Evolutionary conservation across 1,284 basidiomycete genomes (phyloP).

Genomic region (Phellinidium pouzarii): DNA sequence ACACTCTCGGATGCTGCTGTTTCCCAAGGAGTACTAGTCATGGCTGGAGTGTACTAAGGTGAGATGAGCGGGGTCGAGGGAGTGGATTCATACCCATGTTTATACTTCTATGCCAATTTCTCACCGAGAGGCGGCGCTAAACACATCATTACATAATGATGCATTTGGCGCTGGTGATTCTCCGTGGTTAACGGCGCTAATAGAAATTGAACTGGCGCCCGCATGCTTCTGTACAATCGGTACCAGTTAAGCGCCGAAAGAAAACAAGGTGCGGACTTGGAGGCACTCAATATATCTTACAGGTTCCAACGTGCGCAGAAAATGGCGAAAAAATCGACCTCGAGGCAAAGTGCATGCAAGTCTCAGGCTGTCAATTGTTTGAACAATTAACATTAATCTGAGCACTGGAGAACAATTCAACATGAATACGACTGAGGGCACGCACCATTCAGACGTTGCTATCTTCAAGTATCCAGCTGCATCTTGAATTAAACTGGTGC

Average conservation of each 20-base stretch:
- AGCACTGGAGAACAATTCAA: too few species aligned
- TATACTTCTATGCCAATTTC: neutral
- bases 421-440: too few species aligned
- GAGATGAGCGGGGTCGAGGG: neutral
- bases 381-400: too few species aligned
- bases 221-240: neutral
- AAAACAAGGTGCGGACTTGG: neutral
- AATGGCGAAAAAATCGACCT: too few species aligned
- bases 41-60: neutral
- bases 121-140: neutral
- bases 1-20: slow-evolving; percentile 3
- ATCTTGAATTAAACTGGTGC: too few species aligned
- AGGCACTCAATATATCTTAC: neutral
- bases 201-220: neutral
- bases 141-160: neutral
- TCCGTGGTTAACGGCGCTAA: neutral
- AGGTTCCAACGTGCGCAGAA: too few species aligned
- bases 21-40: slow-evolving; percentile 3
- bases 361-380: too few species aligned
- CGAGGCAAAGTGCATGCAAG: too few species aligned
- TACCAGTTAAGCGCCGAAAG: neutral
- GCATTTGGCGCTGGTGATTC: neutral
- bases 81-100: neutral
- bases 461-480: too few species aligned
- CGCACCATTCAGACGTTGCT: too few species aligned